phyloP scores from a whole-genome alignment of 2,329 filamentous ascomycete genomes.

The Paracoccidioides lutzii region DNA sequence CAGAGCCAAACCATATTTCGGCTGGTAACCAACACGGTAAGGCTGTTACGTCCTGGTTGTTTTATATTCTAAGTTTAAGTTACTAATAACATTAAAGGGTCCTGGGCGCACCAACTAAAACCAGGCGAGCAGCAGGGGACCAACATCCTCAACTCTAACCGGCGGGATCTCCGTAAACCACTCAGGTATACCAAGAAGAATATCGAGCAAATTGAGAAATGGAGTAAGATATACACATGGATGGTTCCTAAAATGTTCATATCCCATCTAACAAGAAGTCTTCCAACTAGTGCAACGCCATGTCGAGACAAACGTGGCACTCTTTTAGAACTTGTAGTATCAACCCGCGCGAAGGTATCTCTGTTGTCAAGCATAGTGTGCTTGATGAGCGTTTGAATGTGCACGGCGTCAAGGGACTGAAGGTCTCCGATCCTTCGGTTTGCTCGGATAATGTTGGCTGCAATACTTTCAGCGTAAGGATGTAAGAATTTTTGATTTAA shows the following conservation, averaged over 20 bases:
- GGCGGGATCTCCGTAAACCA: conserved; percentile 46
- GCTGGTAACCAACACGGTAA: conserved; percentile 60
- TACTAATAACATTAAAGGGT: conserved; percentile 16
- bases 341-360: conserved; percentile 63
- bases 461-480: conserved; percentile 43
- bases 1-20: conserved; percentile 56
- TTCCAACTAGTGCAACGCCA: conserved; percentile 48
- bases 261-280: conserved; percentile 16
- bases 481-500: background rate
- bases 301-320: conserved; percentile 67
- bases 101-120: conserved; percentile 52
- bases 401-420: conserved; percentile 62
- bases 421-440: conserved; percentile 63
- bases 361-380: conserved; percentile 62
- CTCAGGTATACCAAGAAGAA: conserved; percentile 49
- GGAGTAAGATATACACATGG: conserved; percentile 23
- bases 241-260: background rate
- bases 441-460: conserved; percentile 68
- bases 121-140: conserved; percentile 39
- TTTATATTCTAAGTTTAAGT: conserved; percentile 9
- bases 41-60: background rate
- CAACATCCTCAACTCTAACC: conserved; percentile 50
- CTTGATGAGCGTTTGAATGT: conserved; percentile 66
- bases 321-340: conserved; percentile 58
- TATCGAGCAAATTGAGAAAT: conserved; percentile 51